These are phyloP conservation scores for Pyrenophora seminiperda DNA, from an alignment of 2,329 filamentous ascomycete species.

Conservation along the genomic window DNA sequence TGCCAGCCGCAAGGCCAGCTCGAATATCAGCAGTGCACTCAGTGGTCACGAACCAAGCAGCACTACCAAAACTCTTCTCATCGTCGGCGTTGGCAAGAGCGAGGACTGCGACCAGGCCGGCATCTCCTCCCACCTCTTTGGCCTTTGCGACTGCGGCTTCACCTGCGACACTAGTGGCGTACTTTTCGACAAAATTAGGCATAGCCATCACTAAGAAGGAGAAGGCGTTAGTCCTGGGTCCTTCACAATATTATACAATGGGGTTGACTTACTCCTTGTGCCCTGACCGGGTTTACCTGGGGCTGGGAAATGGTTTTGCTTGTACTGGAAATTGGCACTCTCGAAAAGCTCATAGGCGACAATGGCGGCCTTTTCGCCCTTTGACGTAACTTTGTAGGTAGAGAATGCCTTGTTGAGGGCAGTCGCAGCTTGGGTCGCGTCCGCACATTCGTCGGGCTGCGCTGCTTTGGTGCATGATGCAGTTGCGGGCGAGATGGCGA, in stretches of 20 bases:
- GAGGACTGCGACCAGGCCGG: conserved; percentile 51
- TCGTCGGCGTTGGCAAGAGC: conserved; percentile 54
- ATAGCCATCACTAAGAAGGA: conserved; percentile 61
- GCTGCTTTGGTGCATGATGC: conserved; percentile 58
- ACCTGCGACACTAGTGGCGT: conserved; percentile 56
- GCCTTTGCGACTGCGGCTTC: conserved; percentile 40
- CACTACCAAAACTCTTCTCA: conserved; percentile 62
- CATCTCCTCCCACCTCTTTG: conserved; percentile 43
- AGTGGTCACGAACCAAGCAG: conserved; percentile 65
- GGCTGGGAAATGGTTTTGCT: conserved; percentile 64
- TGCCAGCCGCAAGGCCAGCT: conserved; percentile 53
- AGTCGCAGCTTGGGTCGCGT: conserved; percentile 63
- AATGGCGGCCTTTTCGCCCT: conserved; percentile 70
- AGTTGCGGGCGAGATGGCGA: conserved; percentile 63
- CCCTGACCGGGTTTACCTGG: conserved; percentile 69
- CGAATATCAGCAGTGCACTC: conserved; percentile 58
- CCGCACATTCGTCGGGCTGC: conserved; percentile 62
- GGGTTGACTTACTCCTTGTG: conserved; percentile 49
- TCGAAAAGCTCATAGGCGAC: conserved; percentile 75
- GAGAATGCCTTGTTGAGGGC: conserved; percentile 62
- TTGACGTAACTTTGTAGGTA: conserved; percentile 60
- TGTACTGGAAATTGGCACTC: conserved; percentile 71
- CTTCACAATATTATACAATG: no score
- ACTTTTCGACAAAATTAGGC: conserved; percentile 59
- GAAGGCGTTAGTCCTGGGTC: not conserved